These are phyloP conservation scores for Lipomyces yamadae DNA, from an alignment of 805 yeast species.

Conservation along the genomic window DNA sequence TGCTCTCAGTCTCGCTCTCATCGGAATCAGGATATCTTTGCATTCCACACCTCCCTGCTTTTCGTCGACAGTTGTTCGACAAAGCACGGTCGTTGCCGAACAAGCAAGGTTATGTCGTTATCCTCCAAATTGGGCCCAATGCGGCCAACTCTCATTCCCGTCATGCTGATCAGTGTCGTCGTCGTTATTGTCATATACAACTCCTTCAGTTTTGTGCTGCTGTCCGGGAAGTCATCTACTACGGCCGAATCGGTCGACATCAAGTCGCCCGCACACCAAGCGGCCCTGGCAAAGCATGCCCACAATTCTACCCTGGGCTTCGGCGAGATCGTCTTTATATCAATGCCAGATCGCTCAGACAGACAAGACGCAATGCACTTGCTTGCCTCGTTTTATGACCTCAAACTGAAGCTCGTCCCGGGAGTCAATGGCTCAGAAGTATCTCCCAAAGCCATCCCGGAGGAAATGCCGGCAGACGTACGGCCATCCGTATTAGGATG, in stretches of 20 bases:
- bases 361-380: conserved; percentile 30
- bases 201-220: too few species aligned
- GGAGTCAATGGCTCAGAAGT: conserved; percentile 24
- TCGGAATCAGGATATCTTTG: too few species aligned
- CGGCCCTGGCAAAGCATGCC: conserved; percentile 13
- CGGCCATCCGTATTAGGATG: conserved; percentile 23
- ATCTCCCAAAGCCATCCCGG: conserved; percentile 20
- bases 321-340: conserved; percentile 22
- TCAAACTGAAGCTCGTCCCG: conserved; percentile 16
- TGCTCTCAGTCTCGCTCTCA: too few species aligned
- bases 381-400: conserved; percentile 18
- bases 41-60: too few species aligned
- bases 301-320: conserved; percentile 26
- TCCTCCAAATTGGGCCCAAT: background rate
- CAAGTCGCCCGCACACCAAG: background rate
- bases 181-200: background rate
- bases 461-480: conserved; percentile 12
- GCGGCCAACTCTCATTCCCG: background rate
- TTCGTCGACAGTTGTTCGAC: too few species aligned
- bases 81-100: too few species aligned
- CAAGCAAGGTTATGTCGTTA: too few species aligned
- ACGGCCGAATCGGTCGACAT: too few species aligned
- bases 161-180: background rate
- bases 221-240: too few species aligned
- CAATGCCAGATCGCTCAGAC: conserved; percentile 29